Evolutionary conservation across 208 protist species (phyloP).

Genomic region (Angomonas desouzai): DNA sequence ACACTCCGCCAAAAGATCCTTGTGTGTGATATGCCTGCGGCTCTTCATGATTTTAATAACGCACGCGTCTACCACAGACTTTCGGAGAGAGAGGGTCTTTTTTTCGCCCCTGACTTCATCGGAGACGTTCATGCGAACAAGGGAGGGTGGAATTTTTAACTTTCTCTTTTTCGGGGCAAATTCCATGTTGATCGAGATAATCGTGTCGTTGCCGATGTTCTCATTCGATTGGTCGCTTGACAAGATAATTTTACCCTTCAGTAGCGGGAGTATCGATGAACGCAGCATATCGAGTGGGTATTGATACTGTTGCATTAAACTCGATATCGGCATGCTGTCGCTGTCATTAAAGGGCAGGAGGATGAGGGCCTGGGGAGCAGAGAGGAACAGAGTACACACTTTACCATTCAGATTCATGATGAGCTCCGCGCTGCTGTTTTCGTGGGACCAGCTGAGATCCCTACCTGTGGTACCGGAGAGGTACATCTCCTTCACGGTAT

Average conservation of each 20-base stretch:
- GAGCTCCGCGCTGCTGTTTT: constrained; percentile 67
- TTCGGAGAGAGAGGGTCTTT: constrained; percentile 14
- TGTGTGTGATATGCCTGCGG: constrained; percentile 56
- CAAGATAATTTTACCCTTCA: constrained; percentile 39
- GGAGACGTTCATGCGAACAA: constrained; percentile 18
- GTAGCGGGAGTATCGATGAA: constrained; percentile 35
- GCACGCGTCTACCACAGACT: constrained; percentile 74
- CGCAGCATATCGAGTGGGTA: constrained; percentile 40
- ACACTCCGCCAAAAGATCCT: constrained; percentile 68
- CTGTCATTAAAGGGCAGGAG: constrained; percentile 72
- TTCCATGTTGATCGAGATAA: constrained; percentile 52
- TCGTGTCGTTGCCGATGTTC: background rate
- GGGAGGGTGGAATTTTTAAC: constrained; percentile 43
- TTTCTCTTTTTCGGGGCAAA: constrained; percentile 53
- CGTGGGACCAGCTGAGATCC: constrained; percentile 78
- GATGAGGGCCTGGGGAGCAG: constrained; percentile 63
- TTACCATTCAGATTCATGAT: constrained; percentile 39
- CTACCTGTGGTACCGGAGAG: constrained; percentile 54
- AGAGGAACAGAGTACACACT: constrained; percentile 43
- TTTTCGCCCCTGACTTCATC: background rate
- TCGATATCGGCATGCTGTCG: background rate
- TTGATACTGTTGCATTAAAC: background rate
- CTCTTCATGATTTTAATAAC: constrained; percentile 88
- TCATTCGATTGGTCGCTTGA: background rate
- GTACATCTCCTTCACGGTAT: constrained; percentile 52